Base-by-base conservation (phyloP, 352 stramenopile species). In the Globisporangium emineosum region DNA sequence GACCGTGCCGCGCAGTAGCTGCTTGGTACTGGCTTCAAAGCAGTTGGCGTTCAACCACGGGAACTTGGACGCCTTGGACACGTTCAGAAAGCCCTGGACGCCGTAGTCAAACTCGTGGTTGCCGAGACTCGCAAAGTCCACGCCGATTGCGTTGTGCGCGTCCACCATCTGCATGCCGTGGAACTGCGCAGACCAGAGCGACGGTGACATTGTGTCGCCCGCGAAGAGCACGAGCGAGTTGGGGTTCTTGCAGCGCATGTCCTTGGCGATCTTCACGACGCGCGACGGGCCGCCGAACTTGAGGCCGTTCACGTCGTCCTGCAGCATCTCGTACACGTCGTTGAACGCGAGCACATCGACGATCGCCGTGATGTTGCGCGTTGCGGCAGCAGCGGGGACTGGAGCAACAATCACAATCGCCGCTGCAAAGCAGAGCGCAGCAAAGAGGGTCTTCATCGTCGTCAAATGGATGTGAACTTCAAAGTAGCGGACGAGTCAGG, bases 81-180 rank as follows among this genome's bases (percentile, higher is more conserved):
- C 83, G 66, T 92, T 92, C 21, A 84, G 64, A 56, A 92, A 92
- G 42, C 73, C 82, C 2, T 92, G 79, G 35, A 92, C 65, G 13
- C 83, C 81, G 57, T 88, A 92, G 62, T 92, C 83, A 51, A 92
- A 92, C 60, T 92, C 83, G 71, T 92, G 83, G 78, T 92, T 92
- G 23, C 83, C 83, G 7, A 92, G 67, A 15, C 76, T 81, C 17
- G 79, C 84, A 64, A 79, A 90, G 75, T 93, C 84, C 30, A 88
- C 66, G 19, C 78, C 78, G 59, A 93, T 81, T 7, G 78, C 78
- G 30, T 90, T 90, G 72, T 93, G 83, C 10, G 80, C 84, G 43
- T 88, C 75, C 12, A 87, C 69, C 84, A 93, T 93, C 64, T 93
- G 84, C 67, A 89, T 75, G 27, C 84, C 84, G 47, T 83, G 78